These are phyloP conservation scores for Phytophthora aleatoria DNA, from an alignment of 352 stramenopile genomes.

Conservation along the genomic window DNA sequence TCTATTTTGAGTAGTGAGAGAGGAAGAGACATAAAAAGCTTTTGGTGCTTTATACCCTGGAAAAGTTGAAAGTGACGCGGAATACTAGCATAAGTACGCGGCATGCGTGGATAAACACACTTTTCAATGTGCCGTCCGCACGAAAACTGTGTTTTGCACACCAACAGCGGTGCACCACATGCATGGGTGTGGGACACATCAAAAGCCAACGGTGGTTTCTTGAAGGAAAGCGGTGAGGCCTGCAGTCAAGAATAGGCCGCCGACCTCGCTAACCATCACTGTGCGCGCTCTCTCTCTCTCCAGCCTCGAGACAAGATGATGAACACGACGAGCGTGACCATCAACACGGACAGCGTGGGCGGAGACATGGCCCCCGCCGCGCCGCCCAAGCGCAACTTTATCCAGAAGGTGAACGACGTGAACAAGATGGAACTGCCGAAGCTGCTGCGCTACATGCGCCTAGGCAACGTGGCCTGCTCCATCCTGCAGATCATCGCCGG, in stretches of 20 bases:
- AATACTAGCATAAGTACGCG: too few species aligned
- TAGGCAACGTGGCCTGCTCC: constrained; percentile 85
- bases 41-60: too few species aligned
- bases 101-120: too few species aligned
- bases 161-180: too few species aligned
- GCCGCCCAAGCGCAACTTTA: constrained; percentile 70
- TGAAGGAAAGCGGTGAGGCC: too few species aligned
- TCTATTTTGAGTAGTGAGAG: too few species aligned
- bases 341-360: constrained; percentile 80
- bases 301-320: constrained; percentile 43
- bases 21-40: too few species aligned
- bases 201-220: too few species aligned
- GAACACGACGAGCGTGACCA: constrained; percentile 75
- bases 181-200: too few species aligned
- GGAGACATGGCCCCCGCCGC: constrained; percentile 51
- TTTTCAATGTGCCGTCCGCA: too few species aligned
- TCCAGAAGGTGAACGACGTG: constrained; percentile 86
- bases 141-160: too few species aligned
- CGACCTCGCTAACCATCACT: constrained; percentile 15
- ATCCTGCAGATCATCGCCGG: constrained; percentile 85
- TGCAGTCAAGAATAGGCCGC: constrained; percentile 24
- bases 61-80: too few species aligned
- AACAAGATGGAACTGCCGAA: constrained; percentile 92
- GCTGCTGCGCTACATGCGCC: constrained; percentile 85
- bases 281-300: not conserved